Percentiles rank a stretch among this genome's conserved stretches.
These are phyloP conservation scores for Petunia axillaris DNA, from an alignment of 257 asterid species.

Conservation along the genomic window DNA sequence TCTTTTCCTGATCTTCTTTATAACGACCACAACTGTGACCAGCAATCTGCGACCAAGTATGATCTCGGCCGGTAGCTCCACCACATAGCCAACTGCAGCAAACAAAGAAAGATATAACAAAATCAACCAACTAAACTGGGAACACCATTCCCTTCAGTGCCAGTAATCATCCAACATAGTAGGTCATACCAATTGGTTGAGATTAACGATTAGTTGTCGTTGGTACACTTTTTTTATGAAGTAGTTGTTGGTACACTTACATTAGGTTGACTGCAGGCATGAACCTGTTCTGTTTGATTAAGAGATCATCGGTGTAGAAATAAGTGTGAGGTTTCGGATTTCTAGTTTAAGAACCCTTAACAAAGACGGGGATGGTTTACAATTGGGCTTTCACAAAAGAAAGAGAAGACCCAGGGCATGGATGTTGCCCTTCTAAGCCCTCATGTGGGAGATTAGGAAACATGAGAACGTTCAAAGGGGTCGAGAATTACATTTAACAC, in stretches of 20 bases:
- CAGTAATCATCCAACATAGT: background rate
- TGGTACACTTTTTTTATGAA: background rate
- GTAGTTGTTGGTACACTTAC: background rate
- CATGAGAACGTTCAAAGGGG: background rate
- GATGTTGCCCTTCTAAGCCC: background rate
- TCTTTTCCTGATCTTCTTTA: conserved; percentile 64
- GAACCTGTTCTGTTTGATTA: background rate
- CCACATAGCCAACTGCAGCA: conserved; percentile 92
- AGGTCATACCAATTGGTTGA: conserved; percentile 11
- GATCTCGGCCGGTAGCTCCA: conserved; percentile 87
- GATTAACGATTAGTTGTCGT: background rate
- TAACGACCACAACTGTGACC: conserved; percentile 96
- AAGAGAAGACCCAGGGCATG: background rate
- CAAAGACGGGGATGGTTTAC: conserved; percentile 4
- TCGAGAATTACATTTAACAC: background rate
- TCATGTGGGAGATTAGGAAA: background rate
- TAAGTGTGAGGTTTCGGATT: background rate
- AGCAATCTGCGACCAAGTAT: conserved; percentile 70
- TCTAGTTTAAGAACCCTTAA: conserved; percentile 6
- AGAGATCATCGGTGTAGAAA: background rate
- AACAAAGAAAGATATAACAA: conserved; percentile 28
- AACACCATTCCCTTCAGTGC: background rate
- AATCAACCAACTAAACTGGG: conserved; percentile 20
- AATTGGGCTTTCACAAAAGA: background rate
- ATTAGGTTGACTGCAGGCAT: background rate